Conservation (phyloP, 1,284 basidiomycete genomes). For the Hymenochaete sp. region DNA sequence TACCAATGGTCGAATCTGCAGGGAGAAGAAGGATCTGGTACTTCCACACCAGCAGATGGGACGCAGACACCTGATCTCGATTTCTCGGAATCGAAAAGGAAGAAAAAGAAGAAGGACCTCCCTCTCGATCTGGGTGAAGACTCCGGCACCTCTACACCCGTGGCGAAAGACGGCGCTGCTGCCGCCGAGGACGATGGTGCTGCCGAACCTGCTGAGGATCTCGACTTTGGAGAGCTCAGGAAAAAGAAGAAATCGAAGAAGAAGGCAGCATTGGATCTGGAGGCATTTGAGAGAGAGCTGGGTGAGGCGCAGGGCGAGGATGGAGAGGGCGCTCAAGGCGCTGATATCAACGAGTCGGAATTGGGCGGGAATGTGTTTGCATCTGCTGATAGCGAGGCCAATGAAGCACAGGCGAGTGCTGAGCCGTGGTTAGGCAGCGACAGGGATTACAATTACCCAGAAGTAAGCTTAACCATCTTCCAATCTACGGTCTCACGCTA, state of each 20-base stretch:
- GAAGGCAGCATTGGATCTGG: slow-evolving; percentile 30
- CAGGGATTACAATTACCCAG: slow-evolving; percentile 90
- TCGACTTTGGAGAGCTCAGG: slow-evolving; percentile 43
- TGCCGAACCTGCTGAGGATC: slow-evolving; percentile 20
- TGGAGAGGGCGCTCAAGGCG: slow-evolving; percentile 35
- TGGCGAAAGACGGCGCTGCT: slow-evolving; percentile 27
- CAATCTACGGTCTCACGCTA: background rate
- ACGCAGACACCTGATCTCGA: slow-evolving; percentile 53
- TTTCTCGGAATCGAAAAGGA: slow-evolving; percentile 81
- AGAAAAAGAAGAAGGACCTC: slow-evolving; percentile 79
- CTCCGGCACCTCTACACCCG: slow-evolving; percentile 20
- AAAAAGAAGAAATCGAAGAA: slow-evolving; percentile 59
- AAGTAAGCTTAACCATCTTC: slow-evolving; percentile 42
- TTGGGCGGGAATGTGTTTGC: slow-evolving; percentile 83
- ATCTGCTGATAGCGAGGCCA: slow-evolving; percentile 37
- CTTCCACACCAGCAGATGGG: slow-evolving; percentile 45
- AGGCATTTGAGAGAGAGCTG: slow-evolving; percentile 44
- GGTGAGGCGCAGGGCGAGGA: slow-evolving; percentile 43
- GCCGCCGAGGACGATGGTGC: slow-evolving; percentile 28
- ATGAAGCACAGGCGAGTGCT: slow-evolving; percentile 54
- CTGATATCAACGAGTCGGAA: slow-evolving; percentile 67
- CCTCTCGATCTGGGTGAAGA: slow-evolving; percentile 46
- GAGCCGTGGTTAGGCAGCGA: slow-evolving; percentile 88
- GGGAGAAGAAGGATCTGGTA: slow-evolving; percentile 55
- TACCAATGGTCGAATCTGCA: slow-evolving; percentile 26